These are phyloP conservation scores for Thielaviopsis populi DNA, from an alignment of 2,329 filamentous ascomycete genomes.

Conservation along the genomic window DNA sequence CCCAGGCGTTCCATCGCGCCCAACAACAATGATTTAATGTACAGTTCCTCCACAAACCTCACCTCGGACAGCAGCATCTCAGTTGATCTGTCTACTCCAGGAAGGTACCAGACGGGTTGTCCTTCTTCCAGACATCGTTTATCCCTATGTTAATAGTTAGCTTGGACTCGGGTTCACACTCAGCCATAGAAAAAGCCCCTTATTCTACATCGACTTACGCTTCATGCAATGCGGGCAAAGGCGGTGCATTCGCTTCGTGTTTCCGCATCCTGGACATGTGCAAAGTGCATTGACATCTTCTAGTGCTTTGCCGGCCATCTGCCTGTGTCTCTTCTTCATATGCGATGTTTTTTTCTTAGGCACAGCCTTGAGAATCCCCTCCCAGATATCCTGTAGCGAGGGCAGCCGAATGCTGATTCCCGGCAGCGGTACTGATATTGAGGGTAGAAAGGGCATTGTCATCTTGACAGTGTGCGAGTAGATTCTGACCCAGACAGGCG, in stretches of 20 bases:
- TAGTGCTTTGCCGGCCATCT: conserved; percentile 88
- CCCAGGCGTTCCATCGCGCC: background rate
- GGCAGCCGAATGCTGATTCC: conserved; percentile 40
- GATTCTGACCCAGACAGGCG: conserved; percentile 10
- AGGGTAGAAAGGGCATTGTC: conserved; percentile 33
- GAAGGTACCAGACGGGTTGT: conserved; percentile 18
- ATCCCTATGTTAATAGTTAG: conserved; percentile 15
- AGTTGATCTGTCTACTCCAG: conserved; percentile 7
- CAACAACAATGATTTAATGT: conserved; percentile 4
- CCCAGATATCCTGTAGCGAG: conserved; percentile 70
- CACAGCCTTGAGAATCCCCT: conserved; percentile 77
- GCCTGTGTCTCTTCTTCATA: conserved; percentile 82
- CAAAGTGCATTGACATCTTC: conserved; percentile 81
- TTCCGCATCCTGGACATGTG: conserved; percentile 78
- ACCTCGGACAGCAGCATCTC: background rate
- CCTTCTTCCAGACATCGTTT: conserved; percentile 18
- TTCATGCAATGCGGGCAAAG: conserved; percentile 76
- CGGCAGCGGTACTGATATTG: conserved; percentile 43
- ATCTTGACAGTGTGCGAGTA: conserved; percentile 10
- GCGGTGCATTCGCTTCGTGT: conserved; percentile 74
- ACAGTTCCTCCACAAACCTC: conserved; percentile 7
- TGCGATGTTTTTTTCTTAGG: conserved; percentile 99
- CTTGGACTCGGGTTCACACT: background rate
- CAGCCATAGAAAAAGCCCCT: background rate
- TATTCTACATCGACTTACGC: conserved; percentile 39